Conservation (phyloP, 768 basidiomycete species). For the Leucogyrophana mollusca region DNA sequence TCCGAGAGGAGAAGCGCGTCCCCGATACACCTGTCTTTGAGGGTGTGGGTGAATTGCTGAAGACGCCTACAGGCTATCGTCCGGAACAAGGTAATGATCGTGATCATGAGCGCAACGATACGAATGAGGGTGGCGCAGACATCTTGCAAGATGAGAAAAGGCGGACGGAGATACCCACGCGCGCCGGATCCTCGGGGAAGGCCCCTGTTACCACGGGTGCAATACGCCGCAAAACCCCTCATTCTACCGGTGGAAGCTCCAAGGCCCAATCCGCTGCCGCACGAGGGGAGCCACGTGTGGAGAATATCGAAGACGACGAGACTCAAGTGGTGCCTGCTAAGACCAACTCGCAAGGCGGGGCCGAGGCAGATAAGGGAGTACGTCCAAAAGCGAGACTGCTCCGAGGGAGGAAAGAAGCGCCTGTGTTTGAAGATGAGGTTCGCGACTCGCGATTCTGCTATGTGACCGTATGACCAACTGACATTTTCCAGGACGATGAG, state of each 20-base stretch:
- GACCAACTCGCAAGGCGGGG: background rate
- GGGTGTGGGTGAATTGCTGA: conserved; percentile 29
- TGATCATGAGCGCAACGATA: conserved; percentile 5
- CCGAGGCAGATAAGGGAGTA: background rate
- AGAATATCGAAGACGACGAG: background rate
- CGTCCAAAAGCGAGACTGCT: conserved; percentile 5
- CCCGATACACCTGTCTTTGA: conserved; percentile 23
- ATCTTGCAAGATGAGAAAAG: conserved; percentile 15
- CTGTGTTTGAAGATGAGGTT: conserved; percentile 3
- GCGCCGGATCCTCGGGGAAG: background rate
- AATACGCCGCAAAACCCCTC: too few species aligned
- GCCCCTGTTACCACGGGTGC: background rate
- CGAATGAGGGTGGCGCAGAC: conserved; percentile 13
- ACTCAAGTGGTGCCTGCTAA: background rate
- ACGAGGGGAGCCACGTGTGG: background rate
- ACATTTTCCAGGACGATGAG: background rate
- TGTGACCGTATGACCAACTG: background rate
- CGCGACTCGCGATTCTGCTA: background rate
- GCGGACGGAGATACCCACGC: too few species aligned
- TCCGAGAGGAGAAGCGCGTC: conserved; percentile 12
- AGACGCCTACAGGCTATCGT: conserved; percentile 25
- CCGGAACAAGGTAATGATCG: conserved; percentile 7
- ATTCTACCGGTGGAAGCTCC: too few species aligned
- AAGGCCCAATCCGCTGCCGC: too few species aligned
- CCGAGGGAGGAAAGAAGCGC: conserved; percentile 4